Evolutionary conservation across 768 basidiomycete species (phyloP).

Genomic region (Suillus cothurnatus): DNA sequence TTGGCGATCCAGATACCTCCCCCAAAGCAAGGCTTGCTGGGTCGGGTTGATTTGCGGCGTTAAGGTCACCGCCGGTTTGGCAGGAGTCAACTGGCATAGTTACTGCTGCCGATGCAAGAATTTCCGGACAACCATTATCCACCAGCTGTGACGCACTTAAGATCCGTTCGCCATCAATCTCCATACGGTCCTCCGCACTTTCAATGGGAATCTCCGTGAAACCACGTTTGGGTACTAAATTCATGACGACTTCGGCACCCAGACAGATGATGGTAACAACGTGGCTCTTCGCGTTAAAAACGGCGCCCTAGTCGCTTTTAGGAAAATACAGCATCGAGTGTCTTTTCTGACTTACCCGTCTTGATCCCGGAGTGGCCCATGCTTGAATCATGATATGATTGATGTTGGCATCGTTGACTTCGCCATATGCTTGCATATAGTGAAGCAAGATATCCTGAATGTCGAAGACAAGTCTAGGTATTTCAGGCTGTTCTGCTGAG

Average conservation of each 20-base stretch:
- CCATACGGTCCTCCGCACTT: slow-evolving; percentile 12
- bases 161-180: slow-evolving; percentile 12
- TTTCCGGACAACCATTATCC: slow-evolving; percentile 4
- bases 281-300: slow-evolving; percentile 24
- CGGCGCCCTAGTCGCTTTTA: slow-evolving; percentile 23
- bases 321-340: background rate
- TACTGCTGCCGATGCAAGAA: background rate
- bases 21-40: background rate
- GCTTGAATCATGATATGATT: slow-evolving; percentile 39
- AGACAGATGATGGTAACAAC: slow-evolving; percentile 28
- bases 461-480: slow-evolving; percentile 28
- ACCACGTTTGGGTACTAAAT: slow-evolving; percentile 27
- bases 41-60: background rate
- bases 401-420: slow-evolving; percentile 34
- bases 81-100: background rate
- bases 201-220: slow-evolving; percentile 15
- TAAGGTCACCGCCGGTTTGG: background rate
- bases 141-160: slow-evolving; percentile 7
- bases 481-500: slow-evolving; percentile 12
- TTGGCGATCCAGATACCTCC: background rate
- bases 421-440: slow-evolving; percentile 38
- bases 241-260: slow-evolving; percentile 26
- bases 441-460: slow-evolving; percentile 34
- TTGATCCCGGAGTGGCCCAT: slow-evolving; percentile 45
- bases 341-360: slow-evolving; percentile 29